A percentile compares a stretch with the other conserved stretches of the same genome.
Evolutionary conservation across 805 yeast species (phyloP).

Genomic region (Pichia rugopelliculosa): DNA sequence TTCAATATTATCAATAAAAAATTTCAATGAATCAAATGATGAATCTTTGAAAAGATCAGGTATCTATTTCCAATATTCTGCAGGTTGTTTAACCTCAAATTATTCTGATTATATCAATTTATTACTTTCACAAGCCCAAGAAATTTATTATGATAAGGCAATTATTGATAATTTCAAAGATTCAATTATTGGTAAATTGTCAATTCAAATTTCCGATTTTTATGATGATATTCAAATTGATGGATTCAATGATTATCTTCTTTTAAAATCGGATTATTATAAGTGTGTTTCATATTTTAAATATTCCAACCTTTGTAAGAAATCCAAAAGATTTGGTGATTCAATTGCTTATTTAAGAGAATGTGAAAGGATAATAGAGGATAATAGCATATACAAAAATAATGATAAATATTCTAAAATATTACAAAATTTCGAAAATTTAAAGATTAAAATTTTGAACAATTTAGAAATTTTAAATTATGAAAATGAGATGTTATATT

Average conservation of each 20-base stretch:
- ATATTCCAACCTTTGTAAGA: slow-evolving; percentile 42
- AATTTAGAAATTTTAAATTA: slow-evolving; percentile 51
- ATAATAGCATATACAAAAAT: neutral
- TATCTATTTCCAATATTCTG: slow-evolving; percentile 58
- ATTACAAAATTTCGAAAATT: slow-evolving; percentile 44
- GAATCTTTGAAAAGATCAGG: slow-evolving; percentile 60
- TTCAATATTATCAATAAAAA: slow-evolving; percentile 44
- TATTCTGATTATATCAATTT: neutral
- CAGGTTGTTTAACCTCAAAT: slow-evolving; percentile 45
- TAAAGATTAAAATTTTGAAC: slow-evolving; percentile 37
- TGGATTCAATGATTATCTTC: slow-evolving; percentile 60
- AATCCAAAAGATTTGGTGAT: slow-evolving; percentile 54
- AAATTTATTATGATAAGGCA: slow-evolving; percentile 76
- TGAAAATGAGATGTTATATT: slow-evolving; percentile 76
- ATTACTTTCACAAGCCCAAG: slow-evolving; percentile 76
- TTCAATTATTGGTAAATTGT: slow-evolving; percentile 53
- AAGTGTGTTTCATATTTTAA: slow-evolving; percentile 65
- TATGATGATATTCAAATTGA: slow-evolving; percentile 35
- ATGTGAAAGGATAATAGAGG: slow-evolving; percentile 33
- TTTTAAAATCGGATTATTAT: slow-evolving; percentile 58
- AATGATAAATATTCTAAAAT: slow-evolving; percentile 23
- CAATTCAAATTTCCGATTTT: slow-evolving; percentile 52
- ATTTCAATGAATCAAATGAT: slow-evolving; percentile 32
- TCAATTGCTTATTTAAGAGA: slow-evolving; percentile 53
- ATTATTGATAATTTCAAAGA: slow-evolving; percentile 43